Evolutionary conservation across 257 asterid genomes (phyloP), one percentile per base, ranked within the genome.

Genomic region (Cordia subcordata): DNA sequence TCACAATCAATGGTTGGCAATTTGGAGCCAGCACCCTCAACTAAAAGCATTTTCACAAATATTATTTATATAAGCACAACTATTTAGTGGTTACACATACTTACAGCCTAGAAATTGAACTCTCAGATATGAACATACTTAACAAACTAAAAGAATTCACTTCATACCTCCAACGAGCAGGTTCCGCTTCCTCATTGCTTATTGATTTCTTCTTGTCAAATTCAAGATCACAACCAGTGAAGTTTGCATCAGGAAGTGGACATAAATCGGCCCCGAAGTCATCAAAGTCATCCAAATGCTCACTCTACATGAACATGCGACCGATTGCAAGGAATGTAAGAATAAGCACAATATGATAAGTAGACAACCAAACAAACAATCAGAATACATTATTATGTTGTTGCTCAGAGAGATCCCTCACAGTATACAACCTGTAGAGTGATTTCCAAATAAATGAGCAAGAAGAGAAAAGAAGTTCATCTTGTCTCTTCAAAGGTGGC

Each of bases 141-240:
- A 45, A 14, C 10, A 12, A 45, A 12, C 5, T 5, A 11, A 10
- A 42, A 2, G 15, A 19, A 56, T 14, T 59, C 44, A 46, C 16
- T 19, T 35, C 22, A 64, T 82, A 88, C 94, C 96, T 85, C 61
- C 68, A 69, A 57, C 71, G 75, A 53, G 71, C 59, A 66, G 50
- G 44, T 13, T 65, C 73, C 53, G 72, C 73, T 62, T 69, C 74
- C 49, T 69, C 75, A 62, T 45, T 75, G 51, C 42, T 75, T 57
- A 27, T 55, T 44, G 42, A 54, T 60, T 65, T 72, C 52, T 70
- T 68, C 37, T 67, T 53, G 37, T 72, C 81, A 45, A 67, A 44
- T 55, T 63, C 88, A 42, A 64, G 63, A 66, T 71, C 68, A 58
- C 64, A 76, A 35, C 60, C 58, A 39, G 70, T 80, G 33, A 72